phyloP scores from a whole-genome alignment of 2,329 filamentous ascomycete genomes.

The Dactylellina haptotyla region DNA sequence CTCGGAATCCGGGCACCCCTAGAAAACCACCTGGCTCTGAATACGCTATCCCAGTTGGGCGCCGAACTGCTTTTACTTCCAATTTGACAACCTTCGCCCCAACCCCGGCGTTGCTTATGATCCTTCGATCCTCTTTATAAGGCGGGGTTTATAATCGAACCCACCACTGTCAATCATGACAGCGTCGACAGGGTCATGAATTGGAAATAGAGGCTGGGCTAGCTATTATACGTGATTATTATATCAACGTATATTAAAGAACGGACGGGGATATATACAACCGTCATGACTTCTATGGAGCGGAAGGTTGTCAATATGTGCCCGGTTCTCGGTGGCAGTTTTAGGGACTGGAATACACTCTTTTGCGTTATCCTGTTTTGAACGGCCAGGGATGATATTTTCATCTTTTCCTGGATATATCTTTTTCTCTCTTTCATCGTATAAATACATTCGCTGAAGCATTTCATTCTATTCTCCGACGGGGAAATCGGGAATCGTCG shows the following conservation, averaged over 20 bases:
- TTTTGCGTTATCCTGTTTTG: too few relatives aligned
- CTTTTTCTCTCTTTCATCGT: too few relatives aligned
- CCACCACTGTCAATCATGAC: not conserved
- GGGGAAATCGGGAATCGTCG: too few relatives aligned
- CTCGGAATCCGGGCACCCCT: not conserved
- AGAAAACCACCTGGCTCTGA: not conserved
- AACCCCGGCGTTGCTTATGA: too few relatives aligned
- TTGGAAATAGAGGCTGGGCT: not conserved
- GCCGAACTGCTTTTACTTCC: not conserved
- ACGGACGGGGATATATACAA: not conserved
- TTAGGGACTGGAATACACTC: too few relatives aligned
- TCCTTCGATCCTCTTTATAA: not conserved
- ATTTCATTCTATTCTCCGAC: too few relatives aligned
- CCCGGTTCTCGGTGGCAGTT: too few relatives aligned
- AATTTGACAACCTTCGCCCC: constrained; percentile 28
- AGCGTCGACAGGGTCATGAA: not conserved
- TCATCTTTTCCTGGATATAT: too few relatives aligned
- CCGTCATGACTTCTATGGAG: not conserved
- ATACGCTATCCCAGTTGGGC: not conserved
- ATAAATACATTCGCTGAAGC: too few relatives aligned
- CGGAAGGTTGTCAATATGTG: too few relatives aligned
- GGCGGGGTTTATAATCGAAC: not conserved
- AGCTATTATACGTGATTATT: too few relatives aligned
- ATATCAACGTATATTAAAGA: not conserved
- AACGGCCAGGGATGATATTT: too few relatives aligned